Evolutionary conservation across 768 basidiomycete genomes (phyloP).

Genomic region (Termitomyces bulborhizus): DNA sequence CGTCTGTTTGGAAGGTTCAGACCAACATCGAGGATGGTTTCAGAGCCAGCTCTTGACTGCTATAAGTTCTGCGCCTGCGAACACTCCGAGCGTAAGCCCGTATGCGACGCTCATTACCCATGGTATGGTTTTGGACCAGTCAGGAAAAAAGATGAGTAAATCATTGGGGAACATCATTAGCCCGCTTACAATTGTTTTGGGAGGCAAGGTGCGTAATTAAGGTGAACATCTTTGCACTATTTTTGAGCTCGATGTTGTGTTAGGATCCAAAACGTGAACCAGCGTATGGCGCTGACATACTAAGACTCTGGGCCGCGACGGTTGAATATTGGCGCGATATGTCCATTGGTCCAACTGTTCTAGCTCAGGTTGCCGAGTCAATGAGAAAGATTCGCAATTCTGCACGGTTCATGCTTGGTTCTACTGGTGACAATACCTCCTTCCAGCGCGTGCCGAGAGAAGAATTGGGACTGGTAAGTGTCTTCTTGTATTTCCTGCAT

Average conservation of each 20-base stretch:
- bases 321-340: slow-evolving; percentile 89
- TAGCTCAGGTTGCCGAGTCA: slow-evolving; percentile 69
- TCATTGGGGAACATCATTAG: slow-evolving; percentile 87
- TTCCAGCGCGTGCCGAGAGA: slow-evolving; percentile 32
- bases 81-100: slow-evolving; percentile 35
- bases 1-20: slow-evolving; percentile 90
- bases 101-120: slow-evolving; percentile 87
- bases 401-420: slow-evolving; percentile 81
- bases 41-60: slow-evolving; percentile 90
- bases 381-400: slow-evolving; percentile 84
- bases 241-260: not conserved
- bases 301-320: slow-evolving; percentile 89
- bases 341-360: slow-evolving; percentile 72
- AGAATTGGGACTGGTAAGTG: slow-evolving; percentile 61
- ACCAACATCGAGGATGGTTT: slow-evolving; percentile 99
- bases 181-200: slow-evolving; percentile 75
- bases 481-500: not conserved
- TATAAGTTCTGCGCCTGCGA: slow-evolving; percentile 40
- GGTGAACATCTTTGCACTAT: not conserved
- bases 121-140: slow-evolving; percentile 91
- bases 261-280: slow-evolving; percentile 69
- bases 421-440: slow-evolving; percentile 41
- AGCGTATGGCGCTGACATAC: slow-evolving; percentile 78
- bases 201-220: slow-evolving; percentile 53
- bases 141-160: slow-evolving; percentile 97